phyloP scores from a whole-genome alignment of 352 stramenopile species.

The Poterioochromonas sp. region DNA sequence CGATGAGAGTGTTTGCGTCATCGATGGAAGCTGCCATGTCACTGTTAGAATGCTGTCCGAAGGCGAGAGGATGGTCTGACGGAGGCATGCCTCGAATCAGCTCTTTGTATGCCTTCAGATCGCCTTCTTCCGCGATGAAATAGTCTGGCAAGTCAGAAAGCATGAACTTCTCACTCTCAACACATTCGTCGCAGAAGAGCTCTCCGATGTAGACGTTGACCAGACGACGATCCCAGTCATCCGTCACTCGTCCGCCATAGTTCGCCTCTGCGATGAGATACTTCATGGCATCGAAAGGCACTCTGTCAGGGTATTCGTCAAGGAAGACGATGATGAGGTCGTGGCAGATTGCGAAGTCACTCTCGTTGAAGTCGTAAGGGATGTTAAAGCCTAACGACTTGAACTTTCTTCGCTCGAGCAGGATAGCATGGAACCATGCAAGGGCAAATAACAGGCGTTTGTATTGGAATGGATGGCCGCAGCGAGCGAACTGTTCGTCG shows the following conservation, averaged over 20 bases:
- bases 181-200: constrained; percentile 78
- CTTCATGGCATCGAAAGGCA: constrained; percentile 68
- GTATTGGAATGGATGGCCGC: constrained; percentile 50
- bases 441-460: constrained; percentile 73
- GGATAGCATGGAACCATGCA: constrained; percentile 86
- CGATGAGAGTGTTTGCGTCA: constrained; percentile 72
- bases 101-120: constrained; percentile 70
- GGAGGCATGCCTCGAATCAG: constrained; percentile 78
- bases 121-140: constrained; percentile 78
- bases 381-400: constrained; percentile 93
- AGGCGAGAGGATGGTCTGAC: constrained; percentile 74
- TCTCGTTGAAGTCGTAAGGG: constrained; percentile 94
- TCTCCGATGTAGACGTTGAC: constrained; percentile 89
- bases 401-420: constrained; percentile 89
- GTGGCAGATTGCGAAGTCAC: constrained; percentile 88
- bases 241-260: constrained; percentile 87
- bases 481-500: constrained; percentile 67
- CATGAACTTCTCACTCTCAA: constrained; percentile 51
- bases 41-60: constrained; percentile 87
- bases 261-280: constrained; percentile 91
- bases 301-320: constrained; percentile 40
- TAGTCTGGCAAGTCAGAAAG: constrained; percentile 81
- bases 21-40: constrained; percentile 88
- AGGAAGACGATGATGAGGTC: constrained; percentile 89
- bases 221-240: constrained; percentile 82